Evolutionary conservation across 2,329 filamentous ascomycete species (phyloP).

Genomic region (Magnaporthiopsis incrustans): DNA sequence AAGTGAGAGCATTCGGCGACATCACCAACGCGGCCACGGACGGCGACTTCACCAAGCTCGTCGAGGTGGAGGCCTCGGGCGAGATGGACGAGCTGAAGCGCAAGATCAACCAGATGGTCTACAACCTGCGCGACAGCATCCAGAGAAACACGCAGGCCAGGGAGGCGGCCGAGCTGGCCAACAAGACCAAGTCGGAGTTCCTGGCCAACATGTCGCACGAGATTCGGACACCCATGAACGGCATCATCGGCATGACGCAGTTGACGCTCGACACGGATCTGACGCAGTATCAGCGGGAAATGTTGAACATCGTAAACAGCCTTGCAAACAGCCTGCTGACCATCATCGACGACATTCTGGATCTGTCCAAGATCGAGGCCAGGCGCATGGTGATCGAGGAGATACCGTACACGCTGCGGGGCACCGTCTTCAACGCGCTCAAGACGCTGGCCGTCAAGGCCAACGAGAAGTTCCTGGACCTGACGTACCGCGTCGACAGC

Average conservation of each 20-base stretch:
- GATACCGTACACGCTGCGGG: conserved; percentile 89
- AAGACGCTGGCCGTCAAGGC: conserved; percentile 97
- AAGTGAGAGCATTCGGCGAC: conserved; percentile 95
- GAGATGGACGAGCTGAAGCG: conserved; percentile 99
- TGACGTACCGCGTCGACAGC: conserved; percentile 89
- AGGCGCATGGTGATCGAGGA: conserved; percentile 98
- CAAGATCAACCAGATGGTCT: conserved; percentile 99
- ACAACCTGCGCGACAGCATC: conserved; percentile 89
- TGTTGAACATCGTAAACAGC: conserved; percentile 97
- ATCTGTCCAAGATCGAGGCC: conserved; percentile 79
- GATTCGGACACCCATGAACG: conserved; percentile 94
- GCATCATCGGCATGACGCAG: conserved; percentile 93
- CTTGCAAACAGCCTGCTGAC: conserved; percentile 92
- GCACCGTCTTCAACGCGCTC: conserved; percentile 92
- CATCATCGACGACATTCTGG: conserved; percentile 82
- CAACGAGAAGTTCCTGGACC: conserved; percentile 87
- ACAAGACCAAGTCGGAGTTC: conserved; percentile 98
- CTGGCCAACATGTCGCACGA: conserved; percentile 98
- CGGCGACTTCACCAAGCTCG: conserved; percentile 92
- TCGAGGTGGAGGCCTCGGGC: conserved; percentile 93
- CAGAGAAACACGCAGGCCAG: conserved; percentile 93
- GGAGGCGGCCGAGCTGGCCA: conserved; percentile 91
- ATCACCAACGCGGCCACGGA: conserved; percentile 97
- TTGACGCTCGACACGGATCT: conserved; percentile 91
- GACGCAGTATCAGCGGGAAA: conserved; percentile 91